A percentile compares a stretch with the other conserved stretches of the same genome.
Conservation (phyloP, 2,329 filamentous ascomycete genomes). For the Byssochlamys sp. region DNA sequence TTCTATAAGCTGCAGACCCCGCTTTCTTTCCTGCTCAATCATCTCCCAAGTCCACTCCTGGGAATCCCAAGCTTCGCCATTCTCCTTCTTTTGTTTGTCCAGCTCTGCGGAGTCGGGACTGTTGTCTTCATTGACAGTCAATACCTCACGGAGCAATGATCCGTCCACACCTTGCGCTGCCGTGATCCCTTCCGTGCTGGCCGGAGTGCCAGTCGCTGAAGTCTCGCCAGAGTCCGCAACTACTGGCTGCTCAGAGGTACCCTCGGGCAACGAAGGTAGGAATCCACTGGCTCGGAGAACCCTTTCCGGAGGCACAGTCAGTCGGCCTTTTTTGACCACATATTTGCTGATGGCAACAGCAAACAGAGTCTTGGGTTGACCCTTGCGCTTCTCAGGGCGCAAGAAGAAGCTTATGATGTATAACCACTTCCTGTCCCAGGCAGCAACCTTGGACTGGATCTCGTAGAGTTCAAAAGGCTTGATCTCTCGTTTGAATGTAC, state of each 20-base stretch:
- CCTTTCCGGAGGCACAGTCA: conserved; percentile 75
- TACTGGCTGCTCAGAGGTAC: conserved; percentile 21
- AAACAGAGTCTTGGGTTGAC: conserved; percentile 52
- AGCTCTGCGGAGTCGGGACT: conserved; percentile 18
- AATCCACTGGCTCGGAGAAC: conserved; percentile 62
- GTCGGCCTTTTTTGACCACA: conserved; percentile 68
- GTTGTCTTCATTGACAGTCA: conserved; percentile 23
- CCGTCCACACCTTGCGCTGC: conserved; percentile 24
- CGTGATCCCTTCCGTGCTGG: conserved; percentile 23
- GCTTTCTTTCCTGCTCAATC: conserved; percentile 48
- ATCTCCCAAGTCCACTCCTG: conserved; percentile 51
- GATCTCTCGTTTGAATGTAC: conserved; percentile 66
- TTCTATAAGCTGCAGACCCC: conserved; percentile 47
- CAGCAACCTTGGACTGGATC: conserved; percentile 60
- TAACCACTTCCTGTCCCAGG: conserved; percentile 75
- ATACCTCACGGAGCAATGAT: conserved; percentile 26
- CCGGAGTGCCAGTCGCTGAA: conserved; percentile 23
- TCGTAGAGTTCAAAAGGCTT: conserved; percentile 60
- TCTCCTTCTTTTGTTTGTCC: conserved; percentile 22
- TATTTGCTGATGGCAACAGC: conserved; percentile 70
- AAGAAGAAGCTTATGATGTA: conserved; percentile 69
- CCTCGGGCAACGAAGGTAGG: conserved; percentile 62
- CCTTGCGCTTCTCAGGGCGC: conserved; percentile 37
- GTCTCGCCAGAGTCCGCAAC: conserved; percentile 14
- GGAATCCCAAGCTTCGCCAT: conserved; percentile 22